A percentile compares a stretch with the other conserved stretches of the same genome.
Conservation (phyloP, 2,329 filamentous ascomycete genomes). For the Nigrospora osmanthi region DNA sequence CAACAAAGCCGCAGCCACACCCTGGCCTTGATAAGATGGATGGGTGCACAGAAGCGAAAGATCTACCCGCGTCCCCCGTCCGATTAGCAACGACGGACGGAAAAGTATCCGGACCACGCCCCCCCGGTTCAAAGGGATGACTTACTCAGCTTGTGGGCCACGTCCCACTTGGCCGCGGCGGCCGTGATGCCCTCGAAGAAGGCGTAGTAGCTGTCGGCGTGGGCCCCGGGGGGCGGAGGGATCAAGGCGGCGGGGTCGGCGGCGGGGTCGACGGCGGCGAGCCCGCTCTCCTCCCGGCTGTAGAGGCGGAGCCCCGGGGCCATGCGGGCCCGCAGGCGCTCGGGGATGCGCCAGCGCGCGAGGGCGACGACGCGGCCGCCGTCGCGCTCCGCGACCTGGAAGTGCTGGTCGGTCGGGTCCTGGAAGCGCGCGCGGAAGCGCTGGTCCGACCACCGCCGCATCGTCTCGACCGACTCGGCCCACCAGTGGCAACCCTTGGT, state of each 20-base stretch:
- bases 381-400: slow-evolving; percentile 16
- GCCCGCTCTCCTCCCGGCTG: slow-evolving; percentile 7
- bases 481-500: slow-evolving; percentile 20
- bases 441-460: slow-evolving; percentile 15
- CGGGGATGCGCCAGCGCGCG: slow-evolving; percentile 17
- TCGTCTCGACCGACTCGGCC: slow-evolving; percentile 9
- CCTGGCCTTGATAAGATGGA: slow-evolving; percentile 4
- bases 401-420: slow-evolving; percentile 15
- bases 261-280: not conserved
- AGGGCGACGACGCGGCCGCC: slow-evolving; percentile 12
- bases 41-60: slow-evolving; percentile 3
- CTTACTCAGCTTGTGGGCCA: slow-evolving; percentile 16
- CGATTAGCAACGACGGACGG: not conserved
- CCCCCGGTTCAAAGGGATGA: not conserved
- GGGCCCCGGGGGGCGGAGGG: slow-evolving; percentile 10
- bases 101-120: too few relatives aligned
- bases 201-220: slow-evolving; percentile 10
- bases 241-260: slow-evolving; percentile 11
- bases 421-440: slow-evolving; percentile 16
- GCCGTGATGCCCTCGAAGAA: slow-evolving; percentile 11
- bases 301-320: slow-evolving; percentile 12
- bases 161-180: slow-evolving; percentile 15
- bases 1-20: slow-evolving; percentile 2
- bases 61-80: not conserved
- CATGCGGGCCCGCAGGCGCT: slow-evolving; percentile 8